A percentile compares a stretch with the other conserved stretches of the same genome.
Conservation (phyloP, 1,284 basidiomycete species). For the Heterobasidion parviporum region DNA sequence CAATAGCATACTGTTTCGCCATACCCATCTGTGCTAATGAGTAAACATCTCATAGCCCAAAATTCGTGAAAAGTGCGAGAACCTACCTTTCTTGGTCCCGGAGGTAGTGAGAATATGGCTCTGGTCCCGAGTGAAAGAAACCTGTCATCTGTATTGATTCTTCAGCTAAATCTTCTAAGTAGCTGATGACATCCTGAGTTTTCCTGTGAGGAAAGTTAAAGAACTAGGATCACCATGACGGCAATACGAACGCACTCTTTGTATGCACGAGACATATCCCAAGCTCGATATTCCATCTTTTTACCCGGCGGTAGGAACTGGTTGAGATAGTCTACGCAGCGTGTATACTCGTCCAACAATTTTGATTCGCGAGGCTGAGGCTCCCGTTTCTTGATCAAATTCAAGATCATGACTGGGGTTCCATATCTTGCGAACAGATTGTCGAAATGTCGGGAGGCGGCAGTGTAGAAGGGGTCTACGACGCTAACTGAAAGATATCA, state of each 20-base stretch:
- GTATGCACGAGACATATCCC: slow-evolving; percentile 94
- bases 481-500: slow-evolving; percentile 62
- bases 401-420: slow-evolving; percentile 87
- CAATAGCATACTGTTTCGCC: slow-evolving; percentile 67
- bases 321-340: slow-evolving; percentile 91
- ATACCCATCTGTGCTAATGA: slow-evolving; percentile 17
- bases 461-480: slow-evolving; percentile 92
- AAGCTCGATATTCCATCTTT: slow-evolving; percentile 88
- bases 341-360: slow-evolving; percentile 83
- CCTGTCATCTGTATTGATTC: slow-evolving; percentile 87
- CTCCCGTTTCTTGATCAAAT: slow-evolving; percentile 85
- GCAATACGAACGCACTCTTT: slow-evolving; percentile 52
- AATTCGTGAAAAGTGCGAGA: neutral
- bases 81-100: slow-evolving; percentile 39
- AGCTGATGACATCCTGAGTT: slow-evolving; percentile 92
- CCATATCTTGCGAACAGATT: slow-evolving; percentile 89
- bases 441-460: slow-evolving; percentile 92
- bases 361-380: slow-evolving; percentile 90
- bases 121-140: slow-evolving; percentile 88
- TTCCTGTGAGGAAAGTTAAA: slow-evolving; percentile 44
- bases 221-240: neutral
- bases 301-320: slow-evolving; percentile 87
- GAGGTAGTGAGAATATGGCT: slow-evolving; percentile 64
- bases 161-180: slow-evolving; percentile 92
- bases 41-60: neutral